Percentiles rank a stretch among this genome's conserved stretches.
Conservation (phyloP, 2,329 filamentous ascomycete genomes). For the Fusarium sp. region DNA sequence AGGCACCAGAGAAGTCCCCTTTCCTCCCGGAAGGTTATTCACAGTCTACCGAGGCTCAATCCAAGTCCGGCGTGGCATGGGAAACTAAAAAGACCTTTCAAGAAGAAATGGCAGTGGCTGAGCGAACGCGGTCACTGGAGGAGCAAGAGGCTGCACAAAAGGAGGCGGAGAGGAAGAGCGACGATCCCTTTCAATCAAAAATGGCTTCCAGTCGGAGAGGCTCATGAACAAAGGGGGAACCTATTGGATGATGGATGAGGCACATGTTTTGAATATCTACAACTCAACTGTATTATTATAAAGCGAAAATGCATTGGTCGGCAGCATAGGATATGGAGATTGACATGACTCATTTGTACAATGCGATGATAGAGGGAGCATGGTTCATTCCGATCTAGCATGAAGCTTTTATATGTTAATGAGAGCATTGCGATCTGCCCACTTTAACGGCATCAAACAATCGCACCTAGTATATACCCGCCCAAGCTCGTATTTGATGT, state of each 20-base stretch:
- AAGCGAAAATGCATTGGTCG: conserved; percentile 27
- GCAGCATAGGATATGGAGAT: conserved; percentile 7
- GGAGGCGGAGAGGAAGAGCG: conserved; percentile 5
- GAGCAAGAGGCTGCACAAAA: conserved; percentile 11
- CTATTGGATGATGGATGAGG: conserved; percentile 12
- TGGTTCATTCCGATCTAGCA: conserved; percentile 12
- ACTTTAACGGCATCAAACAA: not conserved
- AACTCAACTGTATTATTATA: conserved; percentile 35
- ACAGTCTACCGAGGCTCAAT: not conserved
- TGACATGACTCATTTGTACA: conserved; percentile 26
- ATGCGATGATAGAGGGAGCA: conserved; percentile 22
- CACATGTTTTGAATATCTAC: conserved; percentile 21
- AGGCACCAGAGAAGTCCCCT: conserved; percentile 28
- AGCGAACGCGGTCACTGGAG: conserved; percentile 17
- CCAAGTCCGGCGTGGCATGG: conserved; percentile 11
- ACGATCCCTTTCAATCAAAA: conserved; percentile 27
- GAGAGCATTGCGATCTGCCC: conserved; percentile 1
- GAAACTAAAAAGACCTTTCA: conserved; percentile 14
- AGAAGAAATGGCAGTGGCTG: conserved; percentile 22
- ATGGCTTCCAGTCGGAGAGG: conserved; percentile 20
- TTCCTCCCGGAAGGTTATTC: conserved; percentile 9
- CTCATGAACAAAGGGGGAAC: conserved; percentile 9
- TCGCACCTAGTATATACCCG: not conserved
- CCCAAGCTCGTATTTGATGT: not conserved
- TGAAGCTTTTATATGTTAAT: conserved; percentile 5